phyloP scores from a whole-genome alignment of 306 rosid species.

The Cajanus cajan region DNA sequence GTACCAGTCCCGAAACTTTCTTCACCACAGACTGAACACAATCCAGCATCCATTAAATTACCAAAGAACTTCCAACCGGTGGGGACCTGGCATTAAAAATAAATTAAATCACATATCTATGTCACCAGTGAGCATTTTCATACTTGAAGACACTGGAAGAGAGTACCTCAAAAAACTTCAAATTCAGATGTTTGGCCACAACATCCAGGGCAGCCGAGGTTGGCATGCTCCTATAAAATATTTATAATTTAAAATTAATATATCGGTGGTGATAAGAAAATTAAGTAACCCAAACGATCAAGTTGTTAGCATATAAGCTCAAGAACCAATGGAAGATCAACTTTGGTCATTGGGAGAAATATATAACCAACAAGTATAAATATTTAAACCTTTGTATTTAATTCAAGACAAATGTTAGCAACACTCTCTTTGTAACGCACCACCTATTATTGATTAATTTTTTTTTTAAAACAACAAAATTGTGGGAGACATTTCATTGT shows the following conservation, averaged over 20 bases:
- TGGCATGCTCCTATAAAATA: slow-evolving; percentile 92
- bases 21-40: slow-evolving; percentile 94
- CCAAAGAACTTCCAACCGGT: slow-evolving; percentile 99
- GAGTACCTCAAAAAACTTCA: slow-evolving; percentile 92
- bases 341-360: neutral
- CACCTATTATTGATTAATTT: too few relatives aligned
- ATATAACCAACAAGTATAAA: neutral
- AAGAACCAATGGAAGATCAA: slow-evolving; percentile 12
- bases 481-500: neutral
- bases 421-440: too few relatives aligned
- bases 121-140: slow-evolving; percentile 3
- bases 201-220: slow-evolving; percentile 99
- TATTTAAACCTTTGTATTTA: neutral
- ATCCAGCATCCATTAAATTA: slow-evolving; percentile 95
- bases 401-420: neutral
- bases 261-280: neutral
- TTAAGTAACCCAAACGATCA: neutral
- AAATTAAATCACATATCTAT: slow-evolving; percentile 4
- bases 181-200: slow-evolving; percentile 85
- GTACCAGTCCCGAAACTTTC: slow-evolving; percentile 99
- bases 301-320: slow-evolving; percentile 17
- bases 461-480: too few relatives aligned
- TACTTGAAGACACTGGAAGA: neutral
- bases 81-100: slow-evolving; percentile 64
- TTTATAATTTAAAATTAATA: slow-evolving; percentile 13